Base-by-base conservation (phyloP, 345 rosid species). In the Mercurialis annua region DNA sequence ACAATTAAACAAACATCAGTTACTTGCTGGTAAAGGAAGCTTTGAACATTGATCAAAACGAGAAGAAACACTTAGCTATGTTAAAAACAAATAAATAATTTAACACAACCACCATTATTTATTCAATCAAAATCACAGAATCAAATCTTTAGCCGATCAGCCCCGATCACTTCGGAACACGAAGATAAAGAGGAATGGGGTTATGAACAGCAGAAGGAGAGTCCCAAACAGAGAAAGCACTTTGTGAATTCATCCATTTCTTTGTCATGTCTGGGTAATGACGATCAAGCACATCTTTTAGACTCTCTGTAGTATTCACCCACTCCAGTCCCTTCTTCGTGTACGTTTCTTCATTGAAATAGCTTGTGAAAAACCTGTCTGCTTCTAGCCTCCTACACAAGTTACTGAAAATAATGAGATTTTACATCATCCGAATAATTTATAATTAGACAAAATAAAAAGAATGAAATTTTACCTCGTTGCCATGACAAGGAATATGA, bases 221-320 rank as follows among this genome's bases (percentile, higher is more conserved):
- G 67, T 84, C 89, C 92, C 87, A 84, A 10, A 87, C 92, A 0
- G 80, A 76, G 72, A 86, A 86, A 6, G 92, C 87, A 59, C 87
- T 84, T 5, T 65, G 49, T 0, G 89, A 87, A 40, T 83, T 84
- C 84, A 87, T 82, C 86, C 92, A 87, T 64, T 62, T 81, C 9
- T 75, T 27, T 0, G 86, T 59, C 69, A 81, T 74, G n/a, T 78
- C 73, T n/a, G 89, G 89, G 44, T 63, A 87, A 66, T 87, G 89
- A 5, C 89, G 83, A 55, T 80, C 77, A 3, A 86, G 23, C 0
- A 86, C 87, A 50, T 87, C 84, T 17, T 75, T 82, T 10, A 84
- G 64, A 48, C 52, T 77, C 36, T 87, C 89, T 1, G 84, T 87
- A 1, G 59, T 74, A 40, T 84, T 84, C 71, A 84, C 92, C 89